phyloP scores from a whole-genome alignment of 2,329 filamentous ascomycete species.

The Alternaria dauci region DNA sequence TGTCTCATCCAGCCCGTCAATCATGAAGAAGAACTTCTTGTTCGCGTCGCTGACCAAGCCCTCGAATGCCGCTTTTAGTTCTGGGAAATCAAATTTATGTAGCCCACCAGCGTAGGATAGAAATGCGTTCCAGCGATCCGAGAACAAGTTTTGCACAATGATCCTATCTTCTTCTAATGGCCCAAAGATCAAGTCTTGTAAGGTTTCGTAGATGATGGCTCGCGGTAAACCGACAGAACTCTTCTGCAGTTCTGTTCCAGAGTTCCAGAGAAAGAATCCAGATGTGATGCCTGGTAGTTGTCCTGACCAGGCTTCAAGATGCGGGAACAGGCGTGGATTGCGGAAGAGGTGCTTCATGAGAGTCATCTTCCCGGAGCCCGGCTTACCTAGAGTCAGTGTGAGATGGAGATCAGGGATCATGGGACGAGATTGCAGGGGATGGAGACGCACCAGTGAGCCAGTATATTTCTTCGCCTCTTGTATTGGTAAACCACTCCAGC shows the following conservation, averaged over 20 bases:
- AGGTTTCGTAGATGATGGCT: slow-evolving; percentile 40
- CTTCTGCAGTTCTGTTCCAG: slow-evolving; percentile 40
- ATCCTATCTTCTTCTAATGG: slow-evolving; percentile 36
- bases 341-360: slow-evolving; percentile 53
- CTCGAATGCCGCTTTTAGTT: slow-evolving; percentile 37
- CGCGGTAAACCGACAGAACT: slow-evolving; percentile 34
- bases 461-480: slow-evolving; percentile 38
- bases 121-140: slow-evolving; percentile 43
- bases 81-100: slow-evolving; percentile 29
- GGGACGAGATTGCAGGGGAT: not conserved
- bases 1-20: slow-evolving; percentile 45
- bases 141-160: slow-evolving; percentile 37
- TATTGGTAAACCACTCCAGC: slow-evolving; percentile 39
- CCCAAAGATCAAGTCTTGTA: slow-evolving; percentile 46
- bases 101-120: slow-evolving; percentile 39
- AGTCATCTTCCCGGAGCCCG: slow-evolving; percentile 59
- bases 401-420: not conserved
- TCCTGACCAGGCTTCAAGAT: slow-evolving; percentile 43
- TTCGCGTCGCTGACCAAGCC: slow-evolving; percentile 36
- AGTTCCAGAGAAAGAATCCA: slow-evolving; percentile 58
- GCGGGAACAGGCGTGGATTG: slow-evolving; percentile 34
- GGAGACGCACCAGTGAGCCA: slow-evolving; percentile 38
- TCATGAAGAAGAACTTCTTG: slow-evolving; percentile 45
- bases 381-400: slow-evolving; percentile 35
- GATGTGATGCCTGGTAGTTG: slow-evolving; percentile 43